Base-by-base conservation (phyloP, 1,284 basidiomycete species). In the Boletus semigastroideus region DNA sequence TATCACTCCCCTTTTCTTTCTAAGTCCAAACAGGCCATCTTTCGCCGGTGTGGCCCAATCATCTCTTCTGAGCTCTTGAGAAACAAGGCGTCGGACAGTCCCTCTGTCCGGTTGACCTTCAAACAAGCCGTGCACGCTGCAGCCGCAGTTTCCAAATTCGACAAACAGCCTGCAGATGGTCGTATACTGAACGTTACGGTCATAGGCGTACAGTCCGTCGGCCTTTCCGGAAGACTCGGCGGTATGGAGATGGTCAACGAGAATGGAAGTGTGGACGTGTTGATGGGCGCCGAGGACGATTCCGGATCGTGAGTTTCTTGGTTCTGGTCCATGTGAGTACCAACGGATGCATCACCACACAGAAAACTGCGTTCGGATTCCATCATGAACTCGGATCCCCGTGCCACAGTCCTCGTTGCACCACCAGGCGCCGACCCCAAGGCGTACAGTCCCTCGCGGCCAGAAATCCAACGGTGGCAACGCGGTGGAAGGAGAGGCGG, bases 291-390 rank as follows among this genome's bases (percentile, higher is more conserved):
- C n/a, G 69, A 66, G 30, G 69, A 63, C 46, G 59, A 72, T 17
- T 62, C 69, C 31, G 77, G 77, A 57, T 85, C 86, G 87, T 90
- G 63, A 72, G 87, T 82, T 12, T 41, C 37, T 37, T 40, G 39
- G 51, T 19, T 42, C 42, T 20, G n/a, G 17, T 44, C 8, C 19
- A 17, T n/a, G 31, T 46, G 11, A 38, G 17, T 17, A 37, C 10
- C 36, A 17, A 20, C 20, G 25, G 40, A 42, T 45, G 13, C 28
- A 9, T 40, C n/a, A 22, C 5, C 6, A 13, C 27, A 46, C 62
- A 93, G 90, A 54, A 93, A 92, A 80, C 78, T 94, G 77, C 88
- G 91, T 54, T 92, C 91, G 3, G 91, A 94, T 63, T 81, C 81
- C 6, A 78, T 92, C 39, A 68, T 91, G 46, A 73, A 76, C n/a